These are phyloP conservation scores for Solanum aculeatissimum DNA, from an alignment of 305 asterid genomes.

Conservation along the genomic window DNA sequence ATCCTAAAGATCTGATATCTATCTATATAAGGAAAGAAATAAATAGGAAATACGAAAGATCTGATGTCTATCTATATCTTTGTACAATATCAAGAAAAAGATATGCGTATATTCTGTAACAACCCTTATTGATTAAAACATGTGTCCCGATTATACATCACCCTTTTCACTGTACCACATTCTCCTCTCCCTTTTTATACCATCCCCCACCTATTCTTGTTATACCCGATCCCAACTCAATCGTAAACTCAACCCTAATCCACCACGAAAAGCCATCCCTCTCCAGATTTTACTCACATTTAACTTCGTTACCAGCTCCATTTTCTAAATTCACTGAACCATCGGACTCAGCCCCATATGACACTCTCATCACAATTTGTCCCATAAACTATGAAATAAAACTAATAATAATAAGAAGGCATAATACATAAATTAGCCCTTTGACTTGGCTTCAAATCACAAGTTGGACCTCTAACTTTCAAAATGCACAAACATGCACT, in stretches of 20 bases:
- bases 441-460: too few species aligned
- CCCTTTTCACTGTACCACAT: neutral
- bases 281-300: slow-evolving; percentile 10
- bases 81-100: too few species aligned
- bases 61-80: too few species aligned
- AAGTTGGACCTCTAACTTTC: too few species aligned
- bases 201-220: neutral
- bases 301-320: slow-evolving; percentile 11
- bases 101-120: too few species aligned
- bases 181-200: neutral
- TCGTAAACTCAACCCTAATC: neutral
- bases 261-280: neutral
- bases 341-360: slow-evolving; percentile 20
- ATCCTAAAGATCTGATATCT: too few species aligned
- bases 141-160: neutral
- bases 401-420: slow-evolving; percentile 55
- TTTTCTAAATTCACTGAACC: slow-evolving; percentile 31
- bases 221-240: neutral
- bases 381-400: slow-evolving; percentile 52
- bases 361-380: slow-evolving; percentile 29
- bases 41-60: too few species aligned
- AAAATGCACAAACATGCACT: too few species aligned
- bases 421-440: too few species aligned
- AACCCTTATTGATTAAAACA: neutral
- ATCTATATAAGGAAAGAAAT: too few species aligned